A percentile compares a stretch with the other conserved stretches of the same genome.
Conservation (phyloP, 2,329 filamentous ascomycete genomes). For the Teratosphaeria epicoccoides region DNA sequence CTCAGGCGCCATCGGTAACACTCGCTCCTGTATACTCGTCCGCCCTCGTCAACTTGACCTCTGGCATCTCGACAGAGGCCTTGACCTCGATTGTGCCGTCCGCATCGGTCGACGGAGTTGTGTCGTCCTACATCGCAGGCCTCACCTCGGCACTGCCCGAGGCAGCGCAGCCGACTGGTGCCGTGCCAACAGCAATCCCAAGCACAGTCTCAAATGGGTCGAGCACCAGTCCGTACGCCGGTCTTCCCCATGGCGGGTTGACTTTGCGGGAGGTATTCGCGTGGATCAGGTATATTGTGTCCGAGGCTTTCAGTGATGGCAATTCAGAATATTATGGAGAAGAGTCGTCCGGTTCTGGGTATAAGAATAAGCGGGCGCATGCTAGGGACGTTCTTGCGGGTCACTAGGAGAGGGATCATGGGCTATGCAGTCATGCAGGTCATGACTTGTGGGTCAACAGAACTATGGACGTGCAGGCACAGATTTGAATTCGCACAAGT, state of each 20-base stretch:
- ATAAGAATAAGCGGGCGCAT: neutral
- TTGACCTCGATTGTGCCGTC: constrained; percentile 12
- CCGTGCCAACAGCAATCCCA: constrained; percentile 10
- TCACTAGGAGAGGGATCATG: neutral
- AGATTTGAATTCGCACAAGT: neutral
- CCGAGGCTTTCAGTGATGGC: neutral
- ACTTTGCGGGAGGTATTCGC: constrained; percentile 13
- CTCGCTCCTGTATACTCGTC: constrained; percentile 11
- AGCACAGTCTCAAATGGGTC: constrained; percentile 8
- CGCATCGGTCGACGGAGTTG: constrained; percentile 10
- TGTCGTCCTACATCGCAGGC: constrained; percentile 10
- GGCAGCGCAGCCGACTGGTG: constrained; percentile 8
- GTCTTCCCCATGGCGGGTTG: constrained; percentile 4
- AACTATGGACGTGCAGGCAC: neutral
- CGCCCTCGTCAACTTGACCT: constrained; percentile 11
- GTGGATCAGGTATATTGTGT: constrained; percentile 8
- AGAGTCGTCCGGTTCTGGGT: neutral
- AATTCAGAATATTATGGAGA: neutral
- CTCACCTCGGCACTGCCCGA: constrained; percentile 12
- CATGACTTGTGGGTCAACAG: neutral
- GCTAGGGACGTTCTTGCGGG: neutral
- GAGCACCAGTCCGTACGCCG: neutral
- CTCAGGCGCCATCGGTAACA: constrained; percentile 9
- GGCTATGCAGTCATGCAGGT: neutral
- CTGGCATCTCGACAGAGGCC: constrained; percentile 6